phyloP scores from a whole-genome alignment of 2,329 filamentous ascomycete species.

The Arthrobotrys entomopaga region DNA sequence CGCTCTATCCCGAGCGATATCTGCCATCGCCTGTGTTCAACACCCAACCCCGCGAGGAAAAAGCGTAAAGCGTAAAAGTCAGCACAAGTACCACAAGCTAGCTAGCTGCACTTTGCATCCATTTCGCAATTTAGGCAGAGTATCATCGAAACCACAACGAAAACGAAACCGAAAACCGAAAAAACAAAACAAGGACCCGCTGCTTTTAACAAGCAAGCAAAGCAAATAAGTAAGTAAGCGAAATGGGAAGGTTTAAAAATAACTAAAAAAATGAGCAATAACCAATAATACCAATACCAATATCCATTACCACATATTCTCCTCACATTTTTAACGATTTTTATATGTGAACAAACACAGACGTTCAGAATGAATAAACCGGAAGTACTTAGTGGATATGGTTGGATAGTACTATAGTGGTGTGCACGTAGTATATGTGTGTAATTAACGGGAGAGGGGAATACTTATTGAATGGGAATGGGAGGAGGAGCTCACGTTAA shows the following conservation, averaged over 20 bases:
- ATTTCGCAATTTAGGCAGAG: constrained; percentile 41
- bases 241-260: too few species aligned
- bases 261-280: constrained; percentile 4
- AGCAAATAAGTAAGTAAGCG: neutral
- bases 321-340: too few species aligned
- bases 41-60: too few species aligned
- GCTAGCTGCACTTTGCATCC: neutral
- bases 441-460: constrained; percentile 4
- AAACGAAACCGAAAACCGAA: constrained; percentile 10
- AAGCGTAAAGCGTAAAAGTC: constrained; percentile 17
- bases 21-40: constrained; percentile 59
- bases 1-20: constrained; percentile 59
- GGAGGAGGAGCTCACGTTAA: constrained; percentile 58
- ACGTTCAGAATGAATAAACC: constrained; percentile 19
- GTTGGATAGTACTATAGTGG: neutral
- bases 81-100: neutral
- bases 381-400: constrained; percentile 29
- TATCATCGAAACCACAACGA: constrained; percentile 24
- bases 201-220: constrained; percentile 53
- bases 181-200: neutral
- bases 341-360: too few species aligned
- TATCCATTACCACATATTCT: too few species aligned
- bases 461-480: neutral
- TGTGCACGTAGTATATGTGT: neutral
- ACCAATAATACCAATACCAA: neutral